Evolutionary conservation across 169 alveolate genomes (phyloP).

Genomic region (Cryptosporidium bovis): DNA sequence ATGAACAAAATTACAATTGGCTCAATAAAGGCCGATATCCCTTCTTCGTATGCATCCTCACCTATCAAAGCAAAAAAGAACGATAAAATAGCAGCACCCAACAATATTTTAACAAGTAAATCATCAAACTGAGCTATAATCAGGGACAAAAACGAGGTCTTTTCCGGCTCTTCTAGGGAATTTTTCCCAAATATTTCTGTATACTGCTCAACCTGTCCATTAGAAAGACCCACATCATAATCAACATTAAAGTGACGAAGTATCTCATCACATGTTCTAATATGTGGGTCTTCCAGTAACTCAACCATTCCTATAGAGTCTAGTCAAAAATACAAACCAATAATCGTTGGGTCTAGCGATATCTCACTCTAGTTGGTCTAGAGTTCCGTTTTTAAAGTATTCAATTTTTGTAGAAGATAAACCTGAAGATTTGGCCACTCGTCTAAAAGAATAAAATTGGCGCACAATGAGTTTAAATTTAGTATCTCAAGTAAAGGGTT

Average conservation of each 20-base stretch:
- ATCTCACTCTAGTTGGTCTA: too few species aligned
- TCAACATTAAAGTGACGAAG: conserved; percentile 75
- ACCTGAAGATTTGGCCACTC: too few species aligned
- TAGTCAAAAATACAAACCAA: too few species aligned
- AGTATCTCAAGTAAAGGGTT: too few species aligned
- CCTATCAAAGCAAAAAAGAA: conserved; percentile 92
- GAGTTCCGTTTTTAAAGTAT: too few species aligned
- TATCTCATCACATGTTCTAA: conserved; percentile 68
- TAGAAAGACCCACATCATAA: conserved; percentile 66
- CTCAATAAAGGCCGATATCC: conserved; percentile 95
- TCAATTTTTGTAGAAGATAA: too few species aligned
- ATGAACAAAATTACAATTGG: conserved; percentile 94
- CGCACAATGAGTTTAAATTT: too few species aligned
- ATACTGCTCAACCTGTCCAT: conserved; percentile 74
- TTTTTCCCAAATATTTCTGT: conserved; percentile 84
- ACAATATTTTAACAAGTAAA: conserved; percentile 92
- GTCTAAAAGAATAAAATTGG: too few species aligned
- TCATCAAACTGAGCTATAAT: conserved; percentile 95
- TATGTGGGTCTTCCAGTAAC: conserved; percentile 70
- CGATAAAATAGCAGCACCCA: conserved; percentile 95
- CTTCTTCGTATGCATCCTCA: conserved; percentile 89
- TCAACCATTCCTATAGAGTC: conserved; percentile 11
- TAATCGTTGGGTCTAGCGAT: too few species aligned
- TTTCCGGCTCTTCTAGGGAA: conserved; percentile 89
- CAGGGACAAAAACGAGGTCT: conserved; percentile 89